Conservation (phyloP, 192 early-diverging fungal genomes). For the Phlyctochytrium planicorne region DNA sequence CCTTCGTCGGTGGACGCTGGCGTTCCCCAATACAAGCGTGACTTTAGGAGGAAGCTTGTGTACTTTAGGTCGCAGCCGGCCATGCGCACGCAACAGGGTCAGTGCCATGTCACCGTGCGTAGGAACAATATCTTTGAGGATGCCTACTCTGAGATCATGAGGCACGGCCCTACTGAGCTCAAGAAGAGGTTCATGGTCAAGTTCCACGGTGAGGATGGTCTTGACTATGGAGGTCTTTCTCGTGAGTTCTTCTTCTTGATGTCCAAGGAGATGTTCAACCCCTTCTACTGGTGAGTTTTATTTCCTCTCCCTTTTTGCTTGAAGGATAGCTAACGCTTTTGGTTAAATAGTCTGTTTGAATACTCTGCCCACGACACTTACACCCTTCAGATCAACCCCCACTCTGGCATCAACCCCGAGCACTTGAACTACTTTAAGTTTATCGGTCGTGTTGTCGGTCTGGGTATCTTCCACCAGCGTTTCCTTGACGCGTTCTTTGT, state of each 20-base stretch:
- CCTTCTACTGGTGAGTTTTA: constrained; percentile 55
- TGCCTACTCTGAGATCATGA: constrained; percentile 94
- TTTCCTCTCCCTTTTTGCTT: background rate
- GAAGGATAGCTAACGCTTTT: background rate
- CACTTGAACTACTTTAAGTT: constrained; percentile 99
- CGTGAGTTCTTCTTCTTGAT: constrained; percentile 98
- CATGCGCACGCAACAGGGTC: constrained; percentile 79
- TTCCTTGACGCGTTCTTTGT: constrained; percentile 97
- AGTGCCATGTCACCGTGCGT: constrained; percentile 91
- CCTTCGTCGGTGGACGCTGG: constrained; percentile 63
- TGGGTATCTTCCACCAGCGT: constrained; percentile 96
- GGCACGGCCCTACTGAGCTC: constrained; percentile 81
- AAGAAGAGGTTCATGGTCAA: constrained; percentile 98
- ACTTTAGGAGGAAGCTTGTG: constrained; percentile 95
- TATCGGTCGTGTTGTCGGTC: constrained; percentile 93
- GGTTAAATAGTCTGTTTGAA: constrained; percentile 82
- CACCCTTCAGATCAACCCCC: constrained; percentile 96
- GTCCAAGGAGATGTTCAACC: constrained; percentile 99
- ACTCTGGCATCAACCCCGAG: constrained; percentile 93
- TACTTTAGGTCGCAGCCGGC: constrained; percentile 94
- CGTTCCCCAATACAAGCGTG: constrained; percentile 98
- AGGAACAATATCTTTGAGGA: constrained; percentile 93
- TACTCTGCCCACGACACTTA: constrained; percentile 98
- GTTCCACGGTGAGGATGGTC: constrained; percentile 97
- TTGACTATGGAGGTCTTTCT: constrained; percentile 97